Evolutionary conservation across 2,329 filamentous ascomycete species (phyloP).

Genomic region (Cercospora sp.): DNA sequence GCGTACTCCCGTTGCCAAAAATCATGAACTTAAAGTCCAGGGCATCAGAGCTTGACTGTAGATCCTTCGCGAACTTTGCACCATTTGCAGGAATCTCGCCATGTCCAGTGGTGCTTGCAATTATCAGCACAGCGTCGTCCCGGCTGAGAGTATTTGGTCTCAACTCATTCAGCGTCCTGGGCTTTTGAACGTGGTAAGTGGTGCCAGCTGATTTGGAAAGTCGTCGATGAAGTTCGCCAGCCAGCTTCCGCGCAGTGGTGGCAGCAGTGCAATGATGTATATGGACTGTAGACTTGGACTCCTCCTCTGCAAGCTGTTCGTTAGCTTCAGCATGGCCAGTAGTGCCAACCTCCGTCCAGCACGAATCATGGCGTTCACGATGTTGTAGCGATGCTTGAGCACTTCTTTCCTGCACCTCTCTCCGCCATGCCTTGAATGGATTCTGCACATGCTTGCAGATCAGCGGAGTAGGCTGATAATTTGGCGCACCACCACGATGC

Average conservation of each 20-base stretch:
- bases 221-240: background rate
- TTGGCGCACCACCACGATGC: slow-evolving; percentile 14
- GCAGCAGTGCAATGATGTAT: slow-evolving; percentile 14
- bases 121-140: slow-evolving; percentile 5
- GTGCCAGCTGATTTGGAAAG: background rate
- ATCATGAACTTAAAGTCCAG: background rate
- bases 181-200: background rate
- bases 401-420: background rate
- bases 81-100: slow-evolving; percentile 13
- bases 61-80: background rate
- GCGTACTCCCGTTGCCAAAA: slow-evolving; percentile 15
- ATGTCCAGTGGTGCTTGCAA: slow-evolving; percentile 10
- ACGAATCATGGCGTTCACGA: background rate
- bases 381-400: background rate
- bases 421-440: slow-evolving; percentile 12
- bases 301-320: background rate
- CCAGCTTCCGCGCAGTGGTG: slow-evolving; percentile 10
- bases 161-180: slow-evolving; percentile 5
- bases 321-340: background rate
- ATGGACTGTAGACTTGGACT: background rate
- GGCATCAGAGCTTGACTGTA: background rate
- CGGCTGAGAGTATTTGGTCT: background rate
- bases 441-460: slow-evolving; percentile 12
- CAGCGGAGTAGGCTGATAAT: slow-evolving; percentile 12
- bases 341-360: background rate